Conservation (phyloP, 495 filamentous ascomycete species). For the Bacidia gigantensis region DNA sequence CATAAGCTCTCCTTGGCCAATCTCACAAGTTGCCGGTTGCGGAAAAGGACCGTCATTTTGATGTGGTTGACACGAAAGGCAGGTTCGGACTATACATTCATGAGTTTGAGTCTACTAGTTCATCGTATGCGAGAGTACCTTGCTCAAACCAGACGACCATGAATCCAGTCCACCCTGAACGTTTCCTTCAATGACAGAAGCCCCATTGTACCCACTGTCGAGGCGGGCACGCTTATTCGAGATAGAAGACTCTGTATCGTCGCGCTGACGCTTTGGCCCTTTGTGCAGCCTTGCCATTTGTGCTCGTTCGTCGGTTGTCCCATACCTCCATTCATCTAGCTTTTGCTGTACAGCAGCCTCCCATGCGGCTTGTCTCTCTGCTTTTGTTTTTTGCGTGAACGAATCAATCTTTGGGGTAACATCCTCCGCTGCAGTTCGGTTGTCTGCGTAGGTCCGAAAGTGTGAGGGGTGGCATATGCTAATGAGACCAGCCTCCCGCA, state of each 20-base stretch:
- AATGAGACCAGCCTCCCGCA: conserved; percentile 30
- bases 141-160: not conserved
- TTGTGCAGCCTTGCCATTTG: conserved; percentile 6
- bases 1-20: conserved; percentile 46
- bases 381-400: conserved; percentile 49
- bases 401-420: conserved; percentile 30
- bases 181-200: not conserved
- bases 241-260: not conserved
- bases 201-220: not conserved
- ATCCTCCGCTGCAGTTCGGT: conserved; percentile 34
- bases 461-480: conserved; percentile 33
- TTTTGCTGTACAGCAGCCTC: conserved; percentile 39
- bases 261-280: conserved; percentile 12
- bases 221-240: conserved; percentile 7
- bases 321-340: conserved; percentile 33
- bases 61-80: conserved; percentile 74
- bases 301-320: conserved; percentile 25
- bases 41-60: conserved; percentile 67
- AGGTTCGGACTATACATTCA: conserved; percentile 34
- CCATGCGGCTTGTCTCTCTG: conserved; percentile 38
- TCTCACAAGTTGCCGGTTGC: conserved; percentile 58
- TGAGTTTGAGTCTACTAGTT: conserved; percentile 8
- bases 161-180: not conserved
- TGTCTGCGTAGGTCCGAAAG: conserved; percentile 39
- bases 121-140: not conserved